Evolutionary conservation across 805 yeast genomes (phyloP), one percentile per base, ranked within the genome.

Genomic region (Yamadazyma sp.): DNA sequence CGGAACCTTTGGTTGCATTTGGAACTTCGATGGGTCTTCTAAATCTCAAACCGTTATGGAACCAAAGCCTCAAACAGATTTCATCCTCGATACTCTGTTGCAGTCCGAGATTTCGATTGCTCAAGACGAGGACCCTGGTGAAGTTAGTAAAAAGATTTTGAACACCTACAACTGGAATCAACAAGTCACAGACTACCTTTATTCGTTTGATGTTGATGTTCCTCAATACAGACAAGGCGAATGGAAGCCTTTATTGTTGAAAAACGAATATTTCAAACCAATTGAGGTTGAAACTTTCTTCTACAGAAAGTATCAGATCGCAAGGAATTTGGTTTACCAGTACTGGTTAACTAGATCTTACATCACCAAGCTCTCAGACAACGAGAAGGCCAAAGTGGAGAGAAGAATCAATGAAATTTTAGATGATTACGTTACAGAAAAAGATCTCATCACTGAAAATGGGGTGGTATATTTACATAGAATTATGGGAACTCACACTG

Each of bases 291-390:
- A 75, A 36, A 50, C 49, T 15, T 61, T 53, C 36, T 51, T 46
- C 10, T 55, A 56, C 35, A 56, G 59, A 38, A 52, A 60, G n/a
- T 46, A 55, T 31, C 49, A 50, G 9, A 53, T 67, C 19, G 54
- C 56, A 6, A 52, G 48, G n/a, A 66, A 61, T 5, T 48, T 47
- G 12, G 68, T 75, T 3, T 75, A 64, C 62, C 61, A 60, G 24
- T 71, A 73, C 46, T 78, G 82, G 82, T 60, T 62, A 40, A 70
- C 80, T 0, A 61, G 82, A 44, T 71, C 79, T 33, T 79, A 73
- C 48, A 70, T 79, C 35, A 77, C 82, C 1, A 59, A 61, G 3
- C 49, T 75, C 32, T 42, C 62, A 3, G 69, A 60, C 0, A 58
- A 44, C 1, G 67, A 74, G 48, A 63, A 64, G 49, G 32, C 34